Conservation (phyloP, 2,329 filamentous ascomycete species). For the Anthostomella pinea region DNA sequence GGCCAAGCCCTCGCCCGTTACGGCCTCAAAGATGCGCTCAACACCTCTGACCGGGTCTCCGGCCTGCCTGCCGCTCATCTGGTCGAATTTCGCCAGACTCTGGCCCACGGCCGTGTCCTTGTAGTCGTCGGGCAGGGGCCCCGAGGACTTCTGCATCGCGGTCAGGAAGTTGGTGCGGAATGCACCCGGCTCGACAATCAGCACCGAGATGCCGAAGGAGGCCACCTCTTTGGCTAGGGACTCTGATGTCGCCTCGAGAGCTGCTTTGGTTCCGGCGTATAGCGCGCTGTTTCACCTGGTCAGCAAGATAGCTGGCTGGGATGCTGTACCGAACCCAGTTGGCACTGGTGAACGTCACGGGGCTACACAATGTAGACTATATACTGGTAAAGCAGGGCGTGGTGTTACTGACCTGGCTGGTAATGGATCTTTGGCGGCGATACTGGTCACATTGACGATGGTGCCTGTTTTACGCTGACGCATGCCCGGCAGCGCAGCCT, state of each 20-base stretch:
- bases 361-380: no score
- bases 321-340: no score
- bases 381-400: background rate
- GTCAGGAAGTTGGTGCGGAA: slow-evolving; percentile 41
- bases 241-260: slow-evolving; percentile 39
- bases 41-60: slow-evolving; percentile 36
- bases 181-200: slow-evolving; percentile 41
- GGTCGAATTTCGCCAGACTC: slow-evolving; percentile 13
- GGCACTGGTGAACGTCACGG: no score
- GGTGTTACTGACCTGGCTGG: slow-evolving; percentile 14
- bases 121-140: slow-evolving; percentile 21
- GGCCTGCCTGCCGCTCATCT: slow-evolving; percentile 22
- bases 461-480: slow-evolving; percentile 23
- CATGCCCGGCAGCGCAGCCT: slow-evolving; percentile 29
- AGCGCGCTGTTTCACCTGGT: slow-evolving; percentile 8
- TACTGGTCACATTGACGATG: slow-evolving; percentile 29
- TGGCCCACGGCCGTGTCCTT: slow-evolving; percentile 14
- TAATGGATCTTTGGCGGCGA: slow-evolving; percentile 23
- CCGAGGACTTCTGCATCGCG: slow-evolving; percentile 13
- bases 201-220: slow-evolving; percentile 34
- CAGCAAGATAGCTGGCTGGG: background rate
- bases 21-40: slow-evolving; percentile 37
- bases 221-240: slow-evolving; percentile 35
- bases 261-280: slow-evolving; percentile 36
- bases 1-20: slow-evolving; percentile 31